A percentile compares a stretch with the other conserved stretches of the same genome.
Conservation (phyloP, 2,329 filamentous ascomycete genomes). For the Orbilia oligospora region DNA sequence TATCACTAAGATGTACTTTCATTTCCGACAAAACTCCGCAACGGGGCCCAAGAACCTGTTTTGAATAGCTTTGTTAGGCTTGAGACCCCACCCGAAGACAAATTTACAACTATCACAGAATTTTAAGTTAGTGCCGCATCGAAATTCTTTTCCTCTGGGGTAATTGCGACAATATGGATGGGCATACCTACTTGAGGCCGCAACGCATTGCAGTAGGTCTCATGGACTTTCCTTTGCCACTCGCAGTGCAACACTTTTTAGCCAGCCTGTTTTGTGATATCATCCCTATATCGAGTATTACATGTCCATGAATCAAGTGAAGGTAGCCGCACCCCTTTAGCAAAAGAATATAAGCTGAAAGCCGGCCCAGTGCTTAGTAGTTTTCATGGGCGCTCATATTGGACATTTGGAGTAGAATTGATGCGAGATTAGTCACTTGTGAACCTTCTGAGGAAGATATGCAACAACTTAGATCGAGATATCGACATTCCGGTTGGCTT, state of each 20-base stretch:
- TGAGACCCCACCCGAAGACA: not conserved
- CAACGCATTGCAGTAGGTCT: not conserved
- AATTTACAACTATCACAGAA: not conserved
- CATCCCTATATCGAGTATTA: too few relatives aligned
- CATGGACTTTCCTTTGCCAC: not conserved
- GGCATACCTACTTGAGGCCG: not conserved
- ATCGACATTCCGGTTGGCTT: too few relatives aligned
- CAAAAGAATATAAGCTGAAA: too few relatives aligned
- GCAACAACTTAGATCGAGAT: too few relatives aligned
- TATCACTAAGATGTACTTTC: slow-evolving; percentile 20
- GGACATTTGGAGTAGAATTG: too few relatives aligned
- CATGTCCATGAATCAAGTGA: too few relatives aligned
- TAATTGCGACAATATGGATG: not conserved
- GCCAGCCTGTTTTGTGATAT: too few relatives aligned
- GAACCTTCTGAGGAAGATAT: too few relatives aligned
- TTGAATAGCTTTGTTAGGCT: not conserved
- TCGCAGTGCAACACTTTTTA: not conserved
- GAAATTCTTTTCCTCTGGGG: not conserved
- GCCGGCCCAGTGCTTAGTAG: too few relatives aligned
- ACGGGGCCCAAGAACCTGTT: not conserved
- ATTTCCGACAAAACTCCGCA: not conserved
- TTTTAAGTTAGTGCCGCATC: not conserved
- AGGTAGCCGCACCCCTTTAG: too few relatives aligned
- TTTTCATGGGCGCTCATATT: too few relatives aligned
- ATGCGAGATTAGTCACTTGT: too few relatives aligned